Percentiles rank a stretch among this genome's conserved stretches.
These are phyloP conservation scores for Sordariomycetes sp. DNA, from an alignment of 2,329 filamentous ascomycete genomes.

Conservation along the genomic window DNA sequence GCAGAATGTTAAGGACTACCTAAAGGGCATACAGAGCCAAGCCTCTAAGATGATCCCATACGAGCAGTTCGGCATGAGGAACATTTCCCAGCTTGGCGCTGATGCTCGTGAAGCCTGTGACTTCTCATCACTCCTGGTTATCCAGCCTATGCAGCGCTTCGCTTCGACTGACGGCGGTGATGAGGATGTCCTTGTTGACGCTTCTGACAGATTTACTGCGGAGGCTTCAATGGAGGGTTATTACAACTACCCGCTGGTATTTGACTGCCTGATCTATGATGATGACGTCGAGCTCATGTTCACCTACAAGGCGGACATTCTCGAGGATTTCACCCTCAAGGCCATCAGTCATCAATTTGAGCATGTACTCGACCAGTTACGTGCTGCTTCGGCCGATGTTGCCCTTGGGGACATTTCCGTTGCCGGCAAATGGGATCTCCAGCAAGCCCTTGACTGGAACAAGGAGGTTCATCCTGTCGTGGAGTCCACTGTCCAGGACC, in stretches of 20 bases:
- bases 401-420: not conserved
- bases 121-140: slow-evolving; percentile 3
- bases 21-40: slow-evolving; percentile 8
- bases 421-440: slow-evolving; percentile 2
- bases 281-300: slow-evolving; percentile 1
- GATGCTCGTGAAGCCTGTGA: slow-evolving; percentile 3
- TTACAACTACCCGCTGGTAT: slow-evolving; percentile 3
- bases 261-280: not conserved
- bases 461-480: not conserved
- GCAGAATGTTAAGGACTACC: slow-evolving; percentile 6
- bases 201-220: not conserved
- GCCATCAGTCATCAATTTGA: slow-evolving; percentile 4
- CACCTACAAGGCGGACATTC: slow-evolving; percentile 2
- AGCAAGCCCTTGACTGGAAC: slow-evolving; percentile 25
- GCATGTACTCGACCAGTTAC: not conserved
- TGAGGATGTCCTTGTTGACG: not conserved
- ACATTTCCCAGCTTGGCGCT: slow-evolving; percentile 5
- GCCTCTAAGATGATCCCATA: slow-evolving; percentile 10
- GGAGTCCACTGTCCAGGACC: slow-evolving; percentile 4
- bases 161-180: too few species aligned
- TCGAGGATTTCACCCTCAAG: not conserved
- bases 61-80: slow-evolving; percentile 10
- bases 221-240: not conserved
- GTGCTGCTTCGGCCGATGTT: not conserved
- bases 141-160: not conserved